phyloP scores from a whole-genome alignment of 306 rosid genomes.

The Psophocarpus tetragonolobus region DNA sequence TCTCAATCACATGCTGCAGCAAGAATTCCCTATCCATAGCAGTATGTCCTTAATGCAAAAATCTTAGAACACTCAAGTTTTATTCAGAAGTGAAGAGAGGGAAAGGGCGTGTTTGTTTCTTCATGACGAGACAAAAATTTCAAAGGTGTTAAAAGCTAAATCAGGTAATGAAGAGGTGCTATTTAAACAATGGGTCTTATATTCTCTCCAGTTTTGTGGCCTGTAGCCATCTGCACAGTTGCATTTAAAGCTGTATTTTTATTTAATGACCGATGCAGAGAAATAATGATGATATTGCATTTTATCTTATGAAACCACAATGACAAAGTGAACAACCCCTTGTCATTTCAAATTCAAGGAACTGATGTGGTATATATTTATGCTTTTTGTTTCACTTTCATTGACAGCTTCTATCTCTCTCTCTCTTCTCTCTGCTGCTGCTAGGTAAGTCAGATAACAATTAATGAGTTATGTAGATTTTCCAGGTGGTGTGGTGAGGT shows the following conservation, averaged over 20 bases:
- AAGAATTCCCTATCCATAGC: neutral
- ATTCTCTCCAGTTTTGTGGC: constrained; percentile 42
- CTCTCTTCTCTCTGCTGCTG: constrained; percentile 25
- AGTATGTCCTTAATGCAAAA: neutral
- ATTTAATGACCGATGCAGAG: constrained; percentile 59
- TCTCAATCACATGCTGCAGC: neutral
- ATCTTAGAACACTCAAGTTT: constrained; percentile 29
- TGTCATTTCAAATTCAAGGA: constrained; percentile 75
- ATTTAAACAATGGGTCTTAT: constrained; percentile 53
- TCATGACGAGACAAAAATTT: constrained; percentile 34
- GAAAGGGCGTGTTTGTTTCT: constrained; percentile 26
- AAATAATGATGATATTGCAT: constrained; percentile 52
- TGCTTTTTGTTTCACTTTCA: constrained; percentile 68
- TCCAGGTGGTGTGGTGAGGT: constrained; percentile 66
- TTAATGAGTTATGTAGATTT: constrained; percentile 60
- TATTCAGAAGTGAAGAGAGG: constrained; percentile 5
- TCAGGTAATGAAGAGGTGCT: constrained; percentile 47
- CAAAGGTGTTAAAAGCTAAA: constrained; percentile 44
- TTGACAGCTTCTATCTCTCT: constrained; percentile 70
- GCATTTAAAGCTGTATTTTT: constrained; percentile 51
- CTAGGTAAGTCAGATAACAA: constrained; percentile 58
- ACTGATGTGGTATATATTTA: constrained; percentile 39
- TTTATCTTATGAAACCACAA: constrained; percentile 39
- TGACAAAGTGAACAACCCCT: constrained; percentile 34
- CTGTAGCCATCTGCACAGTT: constrained; percentile 18